Percentiles rank a stretch among this genome's conserved stretches.
Conservation (phyloP, 495 filamentous ascomycete genomes). For the Penicillium samsonianum region DNA sequence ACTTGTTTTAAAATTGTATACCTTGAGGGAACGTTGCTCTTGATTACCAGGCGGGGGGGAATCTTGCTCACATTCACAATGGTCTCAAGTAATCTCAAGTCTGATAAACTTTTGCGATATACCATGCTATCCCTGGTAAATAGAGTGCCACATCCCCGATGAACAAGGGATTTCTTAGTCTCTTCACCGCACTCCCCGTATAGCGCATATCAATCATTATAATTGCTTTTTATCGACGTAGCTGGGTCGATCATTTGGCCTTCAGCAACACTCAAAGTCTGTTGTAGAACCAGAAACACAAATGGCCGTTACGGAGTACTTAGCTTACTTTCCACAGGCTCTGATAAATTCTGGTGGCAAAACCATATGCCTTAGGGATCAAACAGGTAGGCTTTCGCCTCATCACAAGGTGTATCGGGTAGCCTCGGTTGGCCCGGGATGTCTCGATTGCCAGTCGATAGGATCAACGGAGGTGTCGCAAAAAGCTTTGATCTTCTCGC, state of each 20-base stretch:
- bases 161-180: not conserved
- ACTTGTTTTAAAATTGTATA: constrained; percentile 1
- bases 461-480: not conserved
- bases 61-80: too few species aligned
- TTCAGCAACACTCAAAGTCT: constrained; percentile 16
- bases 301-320: not conserved
- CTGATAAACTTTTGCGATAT: constrained; percentile 2
- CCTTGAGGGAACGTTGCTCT: too few species aligned
- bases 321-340: not conserved
- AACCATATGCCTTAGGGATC: constrained; percentile 16
- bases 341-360: constrained; percentile 11
- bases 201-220: not conserved
- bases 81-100: not conserved
- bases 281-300: constrained; percentile 9
- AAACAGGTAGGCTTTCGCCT: not conserved
- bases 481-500: not conserved
- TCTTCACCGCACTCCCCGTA: constrained; percentile 1
- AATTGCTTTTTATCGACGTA: constrained; percentile 10
- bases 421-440: constrained; percentile 18
- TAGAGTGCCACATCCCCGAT: constrained; percentile 2
- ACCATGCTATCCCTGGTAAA: not conserved
- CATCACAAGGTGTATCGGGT: constrained; percentile 20
- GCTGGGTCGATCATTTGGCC: not conserved
- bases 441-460: not conserved
- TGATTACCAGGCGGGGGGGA: too few species aligned